Evolutionary conservation across 768 basidiomycete genomes (phyloP).

Genomic region (Artomyces pyxidatus): DNA sequence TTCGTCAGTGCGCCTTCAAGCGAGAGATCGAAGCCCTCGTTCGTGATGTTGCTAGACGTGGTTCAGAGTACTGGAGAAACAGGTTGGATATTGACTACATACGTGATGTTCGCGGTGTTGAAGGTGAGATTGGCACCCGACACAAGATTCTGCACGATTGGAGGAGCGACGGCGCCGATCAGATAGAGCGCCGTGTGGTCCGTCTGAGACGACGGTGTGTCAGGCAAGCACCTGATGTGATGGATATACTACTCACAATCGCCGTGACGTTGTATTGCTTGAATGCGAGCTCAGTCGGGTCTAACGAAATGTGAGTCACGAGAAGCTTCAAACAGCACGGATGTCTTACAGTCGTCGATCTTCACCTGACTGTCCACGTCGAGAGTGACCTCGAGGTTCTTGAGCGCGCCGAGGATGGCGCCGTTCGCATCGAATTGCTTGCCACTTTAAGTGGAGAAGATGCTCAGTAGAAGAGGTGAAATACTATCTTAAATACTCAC

Average conservation of each 20-base stretch:
- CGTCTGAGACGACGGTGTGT: constrained; percentile 29
- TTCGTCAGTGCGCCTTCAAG: constrained; percentile 54
- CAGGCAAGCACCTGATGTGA: constrained; percentile 4
- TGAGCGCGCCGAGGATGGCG: constrained; percentile 56
- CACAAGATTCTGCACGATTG: constrained; percentile 58
- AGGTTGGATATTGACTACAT: constrained; percentile 6
- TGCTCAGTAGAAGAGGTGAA: neutral
- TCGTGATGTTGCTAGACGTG: constrained; percentile 24
- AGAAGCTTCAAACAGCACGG: constrained; percentile 14
- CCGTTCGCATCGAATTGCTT: constrained; percentile 53
- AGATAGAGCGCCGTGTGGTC: constrained; percentile 57
- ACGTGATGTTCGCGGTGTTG: constrained; percentile 51
- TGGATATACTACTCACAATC: constrained; percentile 28
- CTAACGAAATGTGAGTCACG: constrained; percentile 25
- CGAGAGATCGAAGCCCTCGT: constrained; percentile 56
- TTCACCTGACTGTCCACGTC: constrained; percentile 43
- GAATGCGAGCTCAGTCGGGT: constrained; percentile 49
- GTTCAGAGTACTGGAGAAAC: neutral
- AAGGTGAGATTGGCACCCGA: constrained; percentile 47
- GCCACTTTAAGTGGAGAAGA: constrained; percentile 34
- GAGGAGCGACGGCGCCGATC: constrained; percentile 63
- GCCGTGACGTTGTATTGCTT: constrained; percentile 48
- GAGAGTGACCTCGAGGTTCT: constrained; percentile 51
- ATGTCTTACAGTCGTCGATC: constrained; percentile 68
- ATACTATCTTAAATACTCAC: constrained; percentile 22